phyloP scores from a whole-genome alignment of 306 rosid species.

The Arachis stenosperma region DNA sequence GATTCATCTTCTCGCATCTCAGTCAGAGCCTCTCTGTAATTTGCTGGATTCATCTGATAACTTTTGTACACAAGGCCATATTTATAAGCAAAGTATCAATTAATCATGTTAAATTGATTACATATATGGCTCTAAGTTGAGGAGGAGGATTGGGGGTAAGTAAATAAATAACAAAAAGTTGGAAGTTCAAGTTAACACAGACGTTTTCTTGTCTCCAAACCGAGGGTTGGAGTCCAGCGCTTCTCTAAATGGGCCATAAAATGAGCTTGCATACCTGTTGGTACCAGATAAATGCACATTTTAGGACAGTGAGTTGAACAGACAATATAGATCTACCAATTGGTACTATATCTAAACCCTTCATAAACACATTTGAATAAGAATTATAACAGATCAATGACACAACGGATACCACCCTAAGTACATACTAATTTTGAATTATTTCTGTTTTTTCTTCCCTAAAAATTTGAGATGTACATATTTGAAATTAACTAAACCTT shows the following conservation, averaged over 20 bases:
- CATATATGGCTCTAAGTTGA: slow-evolving; percentile 12
- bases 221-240: slow-evolving; percentile 96
- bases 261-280: slow-evolving; percentile 91
- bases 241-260: slow-evolving; percentile 96
- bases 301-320: slow-evolving; percentile 23
- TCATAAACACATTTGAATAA: slow-evolving; percentile 9
- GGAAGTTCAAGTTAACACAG: slow-evolving; percentile 37
- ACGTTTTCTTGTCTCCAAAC: slow-evolving; percentile 96
- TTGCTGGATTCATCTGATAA: slow-evolving; percentile 98
- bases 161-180: too few species aligned
- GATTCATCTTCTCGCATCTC: slow-evolving; percentile 86
- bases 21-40: slow-evolving; percentile 84
- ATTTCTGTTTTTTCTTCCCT: slow-evolving; percentile 5
- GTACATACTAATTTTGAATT: slow-evolving; percentile 4
- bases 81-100: slow-evolving; percentile 45
- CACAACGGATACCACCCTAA: background rate
- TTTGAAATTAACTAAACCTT: slow-evolving; percentile 5
- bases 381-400: slow-evolving; percentile 1
- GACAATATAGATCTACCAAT: slow-evolving; percentile 25
- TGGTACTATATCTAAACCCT: slow-evolving; percentile 4
- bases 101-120: slow-evolving; percentile 7
- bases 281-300: slow-evolving; percentile 31
- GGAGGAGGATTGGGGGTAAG: too few species aligned
- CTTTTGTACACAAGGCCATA: slow-evolving; percentile 53
- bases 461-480: slow-evolving; percentile 27